phyloP scores from a whole-genome alignment of 2,329 filamentous ascomycete species.

The Lachnellula suecica region DNA sequence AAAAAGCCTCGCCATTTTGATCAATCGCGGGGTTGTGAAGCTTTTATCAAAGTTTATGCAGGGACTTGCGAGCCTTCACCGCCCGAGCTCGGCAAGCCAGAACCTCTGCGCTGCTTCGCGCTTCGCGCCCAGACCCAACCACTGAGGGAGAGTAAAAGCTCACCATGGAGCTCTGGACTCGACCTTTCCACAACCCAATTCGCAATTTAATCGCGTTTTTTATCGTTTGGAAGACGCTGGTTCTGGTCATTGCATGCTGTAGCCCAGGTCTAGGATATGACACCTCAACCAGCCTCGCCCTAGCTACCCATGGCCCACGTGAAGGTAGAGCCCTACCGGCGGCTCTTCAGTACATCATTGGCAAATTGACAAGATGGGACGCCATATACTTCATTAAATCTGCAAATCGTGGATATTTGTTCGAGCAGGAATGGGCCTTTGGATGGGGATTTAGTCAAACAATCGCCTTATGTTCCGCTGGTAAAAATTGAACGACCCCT shows the following conservation, averaged over 20 bases:
- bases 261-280: constrained; percentile 66
- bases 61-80: too few species aligned
- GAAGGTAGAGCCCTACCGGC: constrained; percentile 16
- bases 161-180: constrained; percentile 17
- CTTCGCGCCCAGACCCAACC: too few species aligned
- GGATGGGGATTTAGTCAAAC: constrained; percentile 52
- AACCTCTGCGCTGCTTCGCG: too few species aligned
- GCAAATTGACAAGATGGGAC: constrained; percentile 74
- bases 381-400: constrained; percentile 71
- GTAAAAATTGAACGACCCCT: constrained; percentile 15
- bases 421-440: constrained; percentile 88
- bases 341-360: constrained; percentile 19
- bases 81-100: too few species aligned
- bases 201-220: constrained; percentile 42
- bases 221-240: constrained; percentile 62
- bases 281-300: constrained; percentile 65
- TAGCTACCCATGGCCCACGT: constrained; percentile 29
- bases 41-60: background rate
- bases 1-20: too few species aligned
- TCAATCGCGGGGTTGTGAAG: background rate
- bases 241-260: constrained; percentile 61
- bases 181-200: constrained; percentile 20
- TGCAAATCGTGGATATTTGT: constrained; percentile 63
- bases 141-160: too few species aligned
- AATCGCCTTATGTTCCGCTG: constrained; percentile 32